Conservation (phyloP, 768 basidiomycete genomes). For the Podaxis mareebaensis region DNA sequence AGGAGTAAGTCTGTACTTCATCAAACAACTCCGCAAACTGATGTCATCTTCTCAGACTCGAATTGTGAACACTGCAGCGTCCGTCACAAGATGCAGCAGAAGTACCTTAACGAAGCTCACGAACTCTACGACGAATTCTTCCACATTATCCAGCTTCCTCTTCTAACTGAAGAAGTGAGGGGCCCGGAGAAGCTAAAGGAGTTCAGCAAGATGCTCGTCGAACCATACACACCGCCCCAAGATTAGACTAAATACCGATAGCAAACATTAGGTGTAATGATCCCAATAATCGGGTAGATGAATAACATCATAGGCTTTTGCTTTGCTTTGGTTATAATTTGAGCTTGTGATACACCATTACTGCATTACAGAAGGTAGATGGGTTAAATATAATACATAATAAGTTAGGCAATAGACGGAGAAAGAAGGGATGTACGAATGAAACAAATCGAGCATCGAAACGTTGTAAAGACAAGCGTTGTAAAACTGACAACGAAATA, state of each 20-base stretch:
- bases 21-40: background rate
- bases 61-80: constrained; percentile 96
- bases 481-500: background rate
- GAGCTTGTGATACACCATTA: constrained; percentile 3
- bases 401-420: background rate
- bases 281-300: constrained; percentile 4
- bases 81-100: constrained; percentile 97
- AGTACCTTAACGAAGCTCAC: constrained; percentile 94
- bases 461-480: background rate
- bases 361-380: background rate
- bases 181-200: constrained; percentile 92
- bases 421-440: background rate
- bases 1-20: constrained; percentile 52
- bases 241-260: constrained; percentile 27
- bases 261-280: background rate
- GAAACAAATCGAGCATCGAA: background rate
- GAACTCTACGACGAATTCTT: constrained; percentile 98
- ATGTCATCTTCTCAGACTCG: constrained; percentile 52
- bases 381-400: constrained; percentile 4
- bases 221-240: constrained; percentile 69
- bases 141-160: constrained; percentile 91
- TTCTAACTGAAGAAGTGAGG: constrained; percentile 95
- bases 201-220: constrained; percentile 90
- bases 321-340: background rate
- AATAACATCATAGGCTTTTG: background rate